Evolutionary conservation across 805 yeast species (phyloP).

Genomic region (Myxozyma kluyveri): DNA sequence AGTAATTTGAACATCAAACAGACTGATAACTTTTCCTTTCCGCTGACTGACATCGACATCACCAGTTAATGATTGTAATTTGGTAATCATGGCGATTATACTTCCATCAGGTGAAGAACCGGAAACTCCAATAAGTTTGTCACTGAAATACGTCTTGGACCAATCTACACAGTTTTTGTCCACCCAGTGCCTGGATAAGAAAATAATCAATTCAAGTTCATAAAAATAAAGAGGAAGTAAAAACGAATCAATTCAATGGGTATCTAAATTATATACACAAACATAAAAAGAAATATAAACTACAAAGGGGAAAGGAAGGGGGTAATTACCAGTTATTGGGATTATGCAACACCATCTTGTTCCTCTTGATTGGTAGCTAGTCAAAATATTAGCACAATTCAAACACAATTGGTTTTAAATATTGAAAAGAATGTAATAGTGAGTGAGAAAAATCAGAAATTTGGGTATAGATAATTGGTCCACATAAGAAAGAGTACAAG

Average conservation of each 20-base stretch:
- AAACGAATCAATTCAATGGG: background rate
- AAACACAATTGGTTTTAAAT: background rate
- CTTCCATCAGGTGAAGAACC: conserved; percentile 35
- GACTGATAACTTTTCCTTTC: conserved; percentile 90
- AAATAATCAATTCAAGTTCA: conserved; percentile 1
- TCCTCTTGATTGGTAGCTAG: too few species aligned
- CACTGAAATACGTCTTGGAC: conserved; percentile 74
- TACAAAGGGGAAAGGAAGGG: background rate
- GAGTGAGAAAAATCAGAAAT: conserved; percentile 22
- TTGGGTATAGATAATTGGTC: conserved; percentile 28
- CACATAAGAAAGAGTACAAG: conserved; percentile 30
- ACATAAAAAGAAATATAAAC: conserved; percentile 5
- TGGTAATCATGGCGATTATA: conserved; percentile 41
- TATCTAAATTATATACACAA: background rate
- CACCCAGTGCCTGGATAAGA: conserved; percentile 78
- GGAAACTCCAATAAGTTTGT: conserved; percentile 53
- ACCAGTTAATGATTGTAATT: conserved; percentile 71
- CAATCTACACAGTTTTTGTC: conserved; percentile 94
- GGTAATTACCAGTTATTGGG: conserved; percentile 75
- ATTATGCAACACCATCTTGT: conserved; percentile 82
- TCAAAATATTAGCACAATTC: background rate
- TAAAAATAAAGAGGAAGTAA: background rate
- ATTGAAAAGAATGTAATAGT: background rate
- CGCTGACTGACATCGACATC: conserved; percentile 97
- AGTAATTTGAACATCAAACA: conserved; percentile 75